Evolutionary conservation across 2,329 filamentous ascomycete species (phyloP), one percentile per base, ranked within the genome.

Genomic region (Leptographium lundbergii): DNA sequence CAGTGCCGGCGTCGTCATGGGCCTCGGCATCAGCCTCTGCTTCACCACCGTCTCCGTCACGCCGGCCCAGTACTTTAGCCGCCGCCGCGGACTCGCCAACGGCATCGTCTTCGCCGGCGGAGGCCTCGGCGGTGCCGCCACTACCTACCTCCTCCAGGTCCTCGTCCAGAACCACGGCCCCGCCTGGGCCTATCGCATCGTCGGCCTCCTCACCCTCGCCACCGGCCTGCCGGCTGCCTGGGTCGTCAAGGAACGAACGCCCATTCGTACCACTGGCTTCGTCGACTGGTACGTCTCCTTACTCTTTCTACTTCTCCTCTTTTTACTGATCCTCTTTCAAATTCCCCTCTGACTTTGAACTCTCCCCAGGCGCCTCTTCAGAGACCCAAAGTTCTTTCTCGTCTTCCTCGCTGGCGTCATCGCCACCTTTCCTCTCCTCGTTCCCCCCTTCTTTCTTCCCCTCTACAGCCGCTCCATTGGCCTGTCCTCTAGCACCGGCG

Each of bases 371-470:
- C 77, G 69, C 34, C 69, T 84, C 2, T 81, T 84, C 66, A 74
- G 74, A 34, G 74, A 81, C 58, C 59, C 74, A 25, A 74, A 72
- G 11, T 85, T 84, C 66, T 63, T 72, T 6, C 67, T 77, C 2
- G 67, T 85, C 29, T 84, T 84, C 65, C 64, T 79, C 4, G 75
- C 76, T 5, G 77, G 79, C 0, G 77, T 75, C 0, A 73, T 85
- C 11, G 81, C 74, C 1, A 83, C 79, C 1, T 85, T 85, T 62
- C 77, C 81, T 0, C 74, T 85, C 19, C 77, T 83, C 59, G 81
- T 85, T 0, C 80, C 81, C 0, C 79, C 81, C 0, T 85, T 82
- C 69, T 85, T 84, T 65, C 69, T 85, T 0, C 81, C 81, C 0
- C 70, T 84, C 0, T 83, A 82, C 63, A 74, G 74, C 32, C 69